These are phyloP conservation scores for Mercurialis annua DNA, from an alignment of 345 rosid species.

Conservation along the genomic window DNA sequence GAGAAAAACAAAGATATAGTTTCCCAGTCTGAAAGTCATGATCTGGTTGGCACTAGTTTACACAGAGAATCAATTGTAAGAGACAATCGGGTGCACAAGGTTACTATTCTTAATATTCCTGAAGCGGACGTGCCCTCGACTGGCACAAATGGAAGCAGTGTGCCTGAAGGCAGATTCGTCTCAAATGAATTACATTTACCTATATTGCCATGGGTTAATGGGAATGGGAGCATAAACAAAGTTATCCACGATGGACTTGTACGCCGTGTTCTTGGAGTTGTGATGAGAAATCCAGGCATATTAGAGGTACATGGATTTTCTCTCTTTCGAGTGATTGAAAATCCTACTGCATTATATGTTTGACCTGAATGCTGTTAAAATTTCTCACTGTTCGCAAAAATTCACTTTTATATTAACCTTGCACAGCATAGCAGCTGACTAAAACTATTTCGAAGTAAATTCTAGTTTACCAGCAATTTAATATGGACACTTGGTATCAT, in stretches of 20 bases:
- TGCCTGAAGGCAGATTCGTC: slow-evolving; percentile 28
- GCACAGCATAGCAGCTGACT: background rate
- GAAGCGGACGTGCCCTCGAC: slow-evolving; percentile 39
- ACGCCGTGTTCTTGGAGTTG: slow-evolving; percentile 77
- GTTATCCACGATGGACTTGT: slow-evolving; percentile 65
- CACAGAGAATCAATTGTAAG: slow-evolving; percentile 21
- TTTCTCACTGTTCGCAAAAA: background rate
- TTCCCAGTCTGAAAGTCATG: slow-evolving; percentile 31
- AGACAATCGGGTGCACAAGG: slow-evolving; percentile 54
- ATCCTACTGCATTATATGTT: background rate
- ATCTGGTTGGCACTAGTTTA: slow-evolving; percentile 25
- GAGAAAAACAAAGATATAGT: slow-evolving; percentile 27
- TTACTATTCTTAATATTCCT: slow-evolving; percentile 88
- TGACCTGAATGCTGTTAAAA: background rate
- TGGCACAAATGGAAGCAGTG: slow-evolving; percentile 31
- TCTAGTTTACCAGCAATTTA: background rate
- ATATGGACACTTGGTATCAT: background rate
- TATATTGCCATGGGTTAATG: slow-evolving; percentile 88
- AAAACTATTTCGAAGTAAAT: background rate
- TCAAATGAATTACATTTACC: slow-evolving; percentile 45
- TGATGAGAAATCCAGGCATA: slow-evolving; percentile 89
- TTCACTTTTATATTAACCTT: background rate
- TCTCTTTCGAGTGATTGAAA: background rate
- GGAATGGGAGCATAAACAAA: slow-evolving; percentile 73
- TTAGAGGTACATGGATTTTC: slow-evolving; percentile 57